Conservation (phyloP, 139 green algal species). For the Chlamydomonas asymmetrica region DNA sequence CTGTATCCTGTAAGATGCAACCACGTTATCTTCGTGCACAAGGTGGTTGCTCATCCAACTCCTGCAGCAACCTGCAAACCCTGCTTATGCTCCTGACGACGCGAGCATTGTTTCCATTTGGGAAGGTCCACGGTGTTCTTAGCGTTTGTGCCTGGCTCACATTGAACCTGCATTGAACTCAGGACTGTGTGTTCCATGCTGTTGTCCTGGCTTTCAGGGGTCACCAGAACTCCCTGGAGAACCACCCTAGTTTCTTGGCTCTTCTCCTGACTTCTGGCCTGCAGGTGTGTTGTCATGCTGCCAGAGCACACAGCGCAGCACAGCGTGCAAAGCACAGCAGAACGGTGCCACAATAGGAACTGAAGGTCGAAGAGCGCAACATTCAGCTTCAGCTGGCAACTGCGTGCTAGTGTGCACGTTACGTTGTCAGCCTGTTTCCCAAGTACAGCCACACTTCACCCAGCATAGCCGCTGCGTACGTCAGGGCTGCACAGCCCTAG, state of each 20-base stretch:
- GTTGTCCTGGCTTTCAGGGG: no score
- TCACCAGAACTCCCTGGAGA: conserved; percentile 75
- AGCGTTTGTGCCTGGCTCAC: not conserved
- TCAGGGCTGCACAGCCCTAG: no score
- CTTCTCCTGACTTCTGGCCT: conserved; percentile 44
- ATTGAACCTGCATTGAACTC: not conserved
- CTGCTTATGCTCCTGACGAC: no score
- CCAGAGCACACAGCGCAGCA: not conserved
- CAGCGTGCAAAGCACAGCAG: not conserved
- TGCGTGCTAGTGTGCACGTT: no score
- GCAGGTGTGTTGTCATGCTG: conserved; percentile 33
- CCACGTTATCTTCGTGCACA: no score
- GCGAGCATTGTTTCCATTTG: conserved; percentile 10
- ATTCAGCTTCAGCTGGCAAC: not conserved
- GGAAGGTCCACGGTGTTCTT: not conserved
- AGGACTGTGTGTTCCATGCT: conserved; percentile 3
- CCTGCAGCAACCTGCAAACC: no score
- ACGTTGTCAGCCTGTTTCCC: no score
- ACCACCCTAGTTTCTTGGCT: conserved; percentile 51
- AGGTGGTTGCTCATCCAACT: no score
- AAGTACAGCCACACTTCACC: no score
- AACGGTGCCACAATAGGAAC: not conserved
- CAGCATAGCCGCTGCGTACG: no score
- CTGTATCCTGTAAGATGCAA: no score
- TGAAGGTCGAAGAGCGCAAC: not conserved